phyloP scores from a whole-genome alignment of 1,139 yeast species.

The Hemisphaericaspora xylofermentans region DNA sequence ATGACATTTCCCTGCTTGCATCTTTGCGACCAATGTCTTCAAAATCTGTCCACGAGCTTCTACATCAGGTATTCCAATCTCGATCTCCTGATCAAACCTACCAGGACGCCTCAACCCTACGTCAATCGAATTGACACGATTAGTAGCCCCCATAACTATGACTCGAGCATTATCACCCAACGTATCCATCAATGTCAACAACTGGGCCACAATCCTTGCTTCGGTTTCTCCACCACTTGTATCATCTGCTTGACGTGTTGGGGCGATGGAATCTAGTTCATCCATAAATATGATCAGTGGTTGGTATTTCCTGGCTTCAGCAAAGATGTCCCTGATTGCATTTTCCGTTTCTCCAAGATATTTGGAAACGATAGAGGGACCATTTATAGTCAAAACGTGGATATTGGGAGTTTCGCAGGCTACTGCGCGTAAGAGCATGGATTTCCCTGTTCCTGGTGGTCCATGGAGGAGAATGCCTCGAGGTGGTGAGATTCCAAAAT shows the following conservation, averaged over 20 bases:
- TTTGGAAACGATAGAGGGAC: slow-evolving; percentile 89
- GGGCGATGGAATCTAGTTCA: slow-evolving; percentile 89
- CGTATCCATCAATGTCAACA: slow-evolving; percentile 87
- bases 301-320: slow-evolving; percentile 79
- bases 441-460: slow-evolving; percentile 97
- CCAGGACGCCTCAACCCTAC: slow-evolving; percentile 59
- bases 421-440: slow-evolving; percentile 80
- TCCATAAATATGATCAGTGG: slow-evolving; percentile 88
- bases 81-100: slow-evolving; percentile 84
- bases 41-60: slow-evolving; percentile 67
- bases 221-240: slow-evolving; percentile 73
- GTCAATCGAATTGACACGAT: slow-evolving; percentile 78
- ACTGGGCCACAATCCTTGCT: slow-evolving; percentile 83
- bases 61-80: slow-evolving; percentile 74
- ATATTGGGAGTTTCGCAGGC: slow-evolving; percentile 65
- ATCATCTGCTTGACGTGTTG: slow-evolving; percentile 77
- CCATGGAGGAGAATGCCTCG: slow-evolving; percentile 90
- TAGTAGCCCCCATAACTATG: slow-evolving; percentile 79
- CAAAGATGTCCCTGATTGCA: slow-evolving; percentile 74
- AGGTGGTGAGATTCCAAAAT: slow-evolving; percentile 89
- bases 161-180: slow-evolving; percentile 69
- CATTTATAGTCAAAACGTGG: slow-evolving; percentile 81
- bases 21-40: slow-evolving; percentile 55
- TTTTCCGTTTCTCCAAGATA: slow-evolving; percentile 93
- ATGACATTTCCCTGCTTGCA: slow-evolving; percentile 56